These are phyloP conservation scores for Trametes pubescens DNA, from an alignment of 1,284 basidiomycete species.

Conservation along the genomic window DNA sequence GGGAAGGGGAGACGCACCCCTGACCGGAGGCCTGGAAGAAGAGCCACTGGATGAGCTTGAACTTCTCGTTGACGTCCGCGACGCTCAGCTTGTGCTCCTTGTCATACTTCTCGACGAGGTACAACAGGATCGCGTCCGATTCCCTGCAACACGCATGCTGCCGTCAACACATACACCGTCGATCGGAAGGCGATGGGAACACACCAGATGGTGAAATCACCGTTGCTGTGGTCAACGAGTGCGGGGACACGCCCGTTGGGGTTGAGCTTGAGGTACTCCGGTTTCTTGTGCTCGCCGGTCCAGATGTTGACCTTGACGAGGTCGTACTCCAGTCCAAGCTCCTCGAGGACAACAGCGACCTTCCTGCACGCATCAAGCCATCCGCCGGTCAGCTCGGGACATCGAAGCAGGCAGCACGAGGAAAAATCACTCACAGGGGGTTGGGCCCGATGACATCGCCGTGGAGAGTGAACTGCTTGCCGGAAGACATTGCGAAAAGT, in stretches of 20 bases:
- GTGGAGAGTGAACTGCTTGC: constrained; percentile 42
- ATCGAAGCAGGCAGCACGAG: neutral
- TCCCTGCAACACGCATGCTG: constrained; percentile 37
- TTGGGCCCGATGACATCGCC: constrained; percentile 32
- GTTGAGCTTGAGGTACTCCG: constrained; percentile 36
- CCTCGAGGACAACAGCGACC: constrained; percentile 37
- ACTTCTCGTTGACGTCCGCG: constrained; percentile 31
- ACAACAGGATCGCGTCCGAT: constrained; percentile 43
- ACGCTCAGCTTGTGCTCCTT: constrained; percentile 41
- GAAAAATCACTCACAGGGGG: neutral
- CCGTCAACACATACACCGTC: constrained; percentile 1
- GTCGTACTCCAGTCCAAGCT: constrained; percentile 41
- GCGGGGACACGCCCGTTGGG: constrained; percentile 44
- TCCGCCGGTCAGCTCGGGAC: neutral
- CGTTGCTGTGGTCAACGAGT: constrained; percentile 44
- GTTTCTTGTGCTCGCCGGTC: constrained; percentile 38
- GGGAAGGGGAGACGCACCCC: constrained; percentile 23
- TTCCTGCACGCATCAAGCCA: constrained; percentile 21
- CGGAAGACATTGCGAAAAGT: neutral
- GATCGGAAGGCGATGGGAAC: neutral
- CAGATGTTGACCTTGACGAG: constrained; percentile 37
- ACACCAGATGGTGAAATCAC: constrained; percentile 36
- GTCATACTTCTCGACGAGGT: constrained; percentile 46
- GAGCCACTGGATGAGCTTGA: constrained; percentile 38
- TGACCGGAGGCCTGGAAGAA: constrained; percentile 43